Percentiles rank a stretch among this genome's conserved stretches.
Conservation (phyloP, 371 early-diverging fungal species). For the Mucor plumbeus region DNA sequence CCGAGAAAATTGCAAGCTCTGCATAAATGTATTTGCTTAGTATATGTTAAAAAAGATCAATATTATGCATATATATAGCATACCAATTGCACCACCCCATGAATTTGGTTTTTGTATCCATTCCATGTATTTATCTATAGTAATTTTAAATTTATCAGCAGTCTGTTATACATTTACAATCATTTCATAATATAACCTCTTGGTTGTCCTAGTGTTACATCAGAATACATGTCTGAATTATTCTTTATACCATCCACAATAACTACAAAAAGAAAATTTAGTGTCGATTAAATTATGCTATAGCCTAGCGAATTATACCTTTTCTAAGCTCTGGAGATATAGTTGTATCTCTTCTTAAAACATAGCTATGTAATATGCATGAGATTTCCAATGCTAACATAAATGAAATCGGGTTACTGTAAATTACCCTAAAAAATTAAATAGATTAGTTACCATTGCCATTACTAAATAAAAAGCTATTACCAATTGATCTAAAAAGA, state of each 20-base stretch:
- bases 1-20: slow-evolving; percentile 64
- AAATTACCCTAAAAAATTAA: slow-evolving; percentile 48
- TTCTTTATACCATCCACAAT: slow-evolving; percentile 20
- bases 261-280: slow-evolving; percentile 7
- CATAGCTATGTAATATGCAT: slow-evolving; percentile 28
- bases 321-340: slow-evolving; percentile 38
- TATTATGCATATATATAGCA: background rate
- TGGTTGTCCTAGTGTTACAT: slow-evolving; percentile 25
- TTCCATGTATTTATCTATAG: slow-evolving; percentile 46
- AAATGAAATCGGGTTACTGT: slow-evolving; percentile 29
- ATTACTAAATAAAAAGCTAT: background rate
- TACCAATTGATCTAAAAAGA: slow-evolving; percentile 58
- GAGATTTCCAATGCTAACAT: slow-evolving; percentile 30
- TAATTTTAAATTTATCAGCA: background rate
- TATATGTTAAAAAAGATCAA: background rate
- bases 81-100: slow-evolving; percentile 73
- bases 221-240: slow-evolving; percentile 31
- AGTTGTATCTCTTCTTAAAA: slow-evolving; percentile 33
- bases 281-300: background rate
- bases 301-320: slow-evolving; percentile 29
- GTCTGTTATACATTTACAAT: background rate
- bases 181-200: slow-evolving; percentile 20
- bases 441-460: background rate
- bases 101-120: slow-evolving; percentile 58
- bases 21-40: background rate